Conservation (phyloP, 176 grass and related monocot genomes). For the Hordeum marinum region DNA sequence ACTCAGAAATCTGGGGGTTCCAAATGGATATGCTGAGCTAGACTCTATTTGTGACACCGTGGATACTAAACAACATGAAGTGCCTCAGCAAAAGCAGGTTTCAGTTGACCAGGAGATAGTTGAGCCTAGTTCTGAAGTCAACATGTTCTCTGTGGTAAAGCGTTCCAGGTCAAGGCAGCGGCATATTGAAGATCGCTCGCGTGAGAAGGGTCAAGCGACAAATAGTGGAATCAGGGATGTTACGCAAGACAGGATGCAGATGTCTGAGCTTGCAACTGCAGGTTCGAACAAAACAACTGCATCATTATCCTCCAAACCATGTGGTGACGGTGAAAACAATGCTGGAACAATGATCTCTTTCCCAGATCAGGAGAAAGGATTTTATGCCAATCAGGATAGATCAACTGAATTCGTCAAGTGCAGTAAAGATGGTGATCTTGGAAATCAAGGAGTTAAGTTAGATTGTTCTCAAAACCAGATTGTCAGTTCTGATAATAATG, state of each 20-base stretch:
- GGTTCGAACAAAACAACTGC: background rate
- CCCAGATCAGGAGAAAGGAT: conserved; percentile 22
- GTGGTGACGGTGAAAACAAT: conserved; percentile 15
- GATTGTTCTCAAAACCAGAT: conserved; percentile 22
- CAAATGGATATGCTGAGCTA: conserved; percentile 27
- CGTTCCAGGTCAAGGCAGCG: conserved; percentile 67
- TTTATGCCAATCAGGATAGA: background rate
- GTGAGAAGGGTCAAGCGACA: conserved; percentile 20
- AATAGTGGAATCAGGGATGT: conserved; percentile 12
- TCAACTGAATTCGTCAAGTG: conserved; percentile 28
- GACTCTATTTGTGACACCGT: conserved; percentile 23
- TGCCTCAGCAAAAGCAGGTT: conserved; percentile 15
- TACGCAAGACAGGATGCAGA: background rate
- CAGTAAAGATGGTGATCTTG: conserved; percentile 6
- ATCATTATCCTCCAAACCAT: conserved; percentile 29
- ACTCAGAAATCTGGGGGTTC: conserved; percentile 27
- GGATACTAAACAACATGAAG: conserved; percentile 25
- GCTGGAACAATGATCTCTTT: background rate
- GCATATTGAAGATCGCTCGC: conserved; percentile 28
- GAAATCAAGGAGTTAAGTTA: conserved; percentile 19
- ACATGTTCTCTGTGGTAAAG: conserved; percentile 46
- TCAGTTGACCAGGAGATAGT: conserved; percentile 24
- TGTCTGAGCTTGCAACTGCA: conserved; percentile 6
- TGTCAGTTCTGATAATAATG: conserved; percentile 1
- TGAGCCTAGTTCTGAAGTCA: conserved; percentile 26